Evolutionary conservation across 169 alveolate species (phyloP).

Genomic region (Cryptosporidium xiaoi): DNA sequence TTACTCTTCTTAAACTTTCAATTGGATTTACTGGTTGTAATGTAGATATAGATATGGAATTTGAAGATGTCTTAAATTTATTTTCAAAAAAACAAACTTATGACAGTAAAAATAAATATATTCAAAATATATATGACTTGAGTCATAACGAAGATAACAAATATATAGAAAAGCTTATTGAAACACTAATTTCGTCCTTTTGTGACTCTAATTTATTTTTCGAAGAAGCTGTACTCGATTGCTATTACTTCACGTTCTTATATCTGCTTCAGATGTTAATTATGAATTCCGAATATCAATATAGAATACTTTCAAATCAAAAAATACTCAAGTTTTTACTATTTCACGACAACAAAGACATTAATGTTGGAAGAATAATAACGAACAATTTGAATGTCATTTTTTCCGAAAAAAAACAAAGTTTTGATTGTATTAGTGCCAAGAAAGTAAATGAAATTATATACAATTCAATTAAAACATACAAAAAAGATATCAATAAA

Average conservation of each 20-base stretch:
- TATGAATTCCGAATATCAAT: not conserved
- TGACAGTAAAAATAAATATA: not conserved
- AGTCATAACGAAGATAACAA: conserved; percentile 12
- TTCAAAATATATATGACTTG: conserved; percentile 1
- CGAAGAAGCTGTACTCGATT: not conserved
- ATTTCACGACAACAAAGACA: not conserved
- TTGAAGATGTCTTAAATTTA: conserved; percentile 1
- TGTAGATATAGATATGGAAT: not conserved
- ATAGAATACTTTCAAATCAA: conserved; percentile 11
- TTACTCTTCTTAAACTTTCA: conserved; percentile 2
- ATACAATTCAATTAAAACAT: not conserved
- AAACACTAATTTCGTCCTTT: conserved; percentile 32
- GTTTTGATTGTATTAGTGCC: not conserved
- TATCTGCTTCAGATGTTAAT: not conserved
- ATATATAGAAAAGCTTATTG: conserved; percentile 3
- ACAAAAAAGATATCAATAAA: not conserved
- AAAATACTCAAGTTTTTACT: conserved; percentile 28
- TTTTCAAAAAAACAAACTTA: not conserved
- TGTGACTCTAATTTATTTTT: conserved; percentile 22
- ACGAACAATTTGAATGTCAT: no score
- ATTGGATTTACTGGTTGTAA: not conserved
- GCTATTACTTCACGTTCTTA: conserved; percentile 21
- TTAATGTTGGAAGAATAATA: no score
- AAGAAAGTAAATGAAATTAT: not conserved
- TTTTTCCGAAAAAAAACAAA: not conserved